These are phyloP conservation scores for Gentiana macrophylla DNA, from an alignment of 257 asterid species.

Conservation along the genomic window DNA sequence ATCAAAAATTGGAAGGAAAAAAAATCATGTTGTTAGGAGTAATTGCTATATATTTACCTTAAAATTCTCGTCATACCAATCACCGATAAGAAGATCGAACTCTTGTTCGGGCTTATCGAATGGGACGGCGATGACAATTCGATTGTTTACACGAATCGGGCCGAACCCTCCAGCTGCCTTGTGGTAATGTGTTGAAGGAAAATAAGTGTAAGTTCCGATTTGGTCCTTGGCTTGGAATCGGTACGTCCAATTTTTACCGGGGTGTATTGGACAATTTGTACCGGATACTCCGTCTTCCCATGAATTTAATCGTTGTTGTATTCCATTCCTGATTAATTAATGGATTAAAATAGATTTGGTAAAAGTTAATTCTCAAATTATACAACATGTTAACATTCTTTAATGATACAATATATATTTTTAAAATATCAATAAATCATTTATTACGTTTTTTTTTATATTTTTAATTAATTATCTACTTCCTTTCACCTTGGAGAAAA, in stretches of 20 bases:
- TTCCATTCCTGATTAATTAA: constrained; percentile 39
- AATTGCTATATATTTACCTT: constrained; percentile 21
- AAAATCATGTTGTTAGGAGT: neutral
- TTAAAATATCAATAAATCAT: too few relatives aligned
- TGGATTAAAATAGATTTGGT: too few relatives aligned
- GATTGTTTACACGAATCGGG: constrained; percentile 51
- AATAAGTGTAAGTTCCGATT: constrained; percentile 49
- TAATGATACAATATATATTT: too few relatives aligned
- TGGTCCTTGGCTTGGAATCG: constrained; percentile 49
- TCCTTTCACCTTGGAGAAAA: too few relatives aligned
- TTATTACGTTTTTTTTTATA: too few relatives aligned
- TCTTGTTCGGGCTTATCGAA: constrained; percentile 50
- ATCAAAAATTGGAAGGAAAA: neutral
- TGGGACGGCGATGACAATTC: constrained; percentile 35
- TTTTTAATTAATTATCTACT: too few relatives aligned
- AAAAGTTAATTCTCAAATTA: too few relatives aligned
- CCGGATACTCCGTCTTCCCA: constrained; percentile 80
- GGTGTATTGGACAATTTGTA: constrained; percentile 52
- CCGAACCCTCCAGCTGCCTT: constrained; percentile 67
- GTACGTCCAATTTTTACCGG: constrained; percentile 56
- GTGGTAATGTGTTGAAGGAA: constrained; percentile 43
- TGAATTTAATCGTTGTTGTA: constrained; percentile 61
- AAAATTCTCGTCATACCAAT: constrained; percentile 41
- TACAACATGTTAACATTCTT: too few relatives aligned
- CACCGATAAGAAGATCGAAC: constrained; percentile 73